These are phyloP conservation scores for Boletus reticulatus DNA, from an alignment of 768 basidiomycete species.

Conservation along the genomic window DNA sequence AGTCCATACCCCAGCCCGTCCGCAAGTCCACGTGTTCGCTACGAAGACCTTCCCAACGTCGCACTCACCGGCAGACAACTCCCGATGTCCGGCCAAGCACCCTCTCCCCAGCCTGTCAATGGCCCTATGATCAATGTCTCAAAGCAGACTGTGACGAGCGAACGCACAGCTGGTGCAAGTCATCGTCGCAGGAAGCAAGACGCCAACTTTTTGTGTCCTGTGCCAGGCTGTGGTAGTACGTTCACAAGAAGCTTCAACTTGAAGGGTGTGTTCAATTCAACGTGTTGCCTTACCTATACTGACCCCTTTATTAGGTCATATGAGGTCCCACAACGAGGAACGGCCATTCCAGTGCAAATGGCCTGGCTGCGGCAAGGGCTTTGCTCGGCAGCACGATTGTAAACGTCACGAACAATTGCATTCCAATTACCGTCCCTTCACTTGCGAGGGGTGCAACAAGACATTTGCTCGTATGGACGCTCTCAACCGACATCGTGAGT, in stretches of 20 bases:
- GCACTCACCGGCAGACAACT: conserved; percentile 22
- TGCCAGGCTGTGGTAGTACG: conserved; percentile 81
- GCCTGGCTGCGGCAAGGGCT: conserved; percentile 93
- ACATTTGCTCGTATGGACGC: conserved; percentile 96
- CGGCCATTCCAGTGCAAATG: conserved; percentile 94
- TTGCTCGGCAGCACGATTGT: conserved; percentile 93
- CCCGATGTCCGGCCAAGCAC: conserved; percentile 24
- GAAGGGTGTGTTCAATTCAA: conserved; percentile 54
- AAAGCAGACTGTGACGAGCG: conserved; percentile 88
- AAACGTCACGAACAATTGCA: conserved; percentile 96
- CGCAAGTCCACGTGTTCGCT: conserved; percentile 55
- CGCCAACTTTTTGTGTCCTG: conserved; percentile 80
- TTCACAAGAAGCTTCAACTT: conserved; percentile 94
- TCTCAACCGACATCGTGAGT: conserved; percentile 87
- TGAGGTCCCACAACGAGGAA: conserved; percentile 93
- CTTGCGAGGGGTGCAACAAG: conserved; percentile 89
- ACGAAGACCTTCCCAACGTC: conserved; percentile 47
- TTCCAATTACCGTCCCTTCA: conserved; percentile 88
- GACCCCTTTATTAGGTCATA: conserved; percentile 57
- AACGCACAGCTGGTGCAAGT: conserved; percentile 84
- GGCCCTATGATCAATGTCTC: conserved; percentile 33
- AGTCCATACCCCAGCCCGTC: conserved; percentile 71
- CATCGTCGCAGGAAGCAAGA: conserved; percentile 84
- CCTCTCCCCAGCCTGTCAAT: conserved; percentile 3
- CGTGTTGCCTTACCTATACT: conserved; percentile 10